phyloP scores from a whole-genome alignment of 306 rosid species.

The Vigna hirtella region DNA sequence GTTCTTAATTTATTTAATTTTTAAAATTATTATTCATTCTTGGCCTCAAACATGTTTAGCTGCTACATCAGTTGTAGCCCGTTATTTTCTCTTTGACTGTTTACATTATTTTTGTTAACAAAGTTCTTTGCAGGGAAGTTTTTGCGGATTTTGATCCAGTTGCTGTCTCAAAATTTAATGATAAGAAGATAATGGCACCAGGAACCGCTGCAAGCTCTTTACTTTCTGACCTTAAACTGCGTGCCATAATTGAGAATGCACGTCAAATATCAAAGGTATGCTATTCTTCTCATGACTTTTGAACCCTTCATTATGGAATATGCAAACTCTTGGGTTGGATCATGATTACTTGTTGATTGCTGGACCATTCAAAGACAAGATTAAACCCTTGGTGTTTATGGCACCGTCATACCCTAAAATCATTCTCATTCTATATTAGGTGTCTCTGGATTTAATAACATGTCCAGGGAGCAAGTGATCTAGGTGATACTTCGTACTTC shows the following conservation, averaged over 20 bases:
- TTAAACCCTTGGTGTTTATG: slow-evolving; percentile 28
- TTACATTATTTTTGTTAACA: slow-evolving; percentile 39
- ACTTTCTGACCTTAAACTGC: slow-evolving; percentile 72
- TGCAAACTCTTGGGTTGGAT: slow-evolving; percentile 26
- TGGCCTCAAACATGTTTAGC: slow-evolving; percentile 23
- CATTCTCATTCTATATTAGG: slow-evolving; percentile 32
- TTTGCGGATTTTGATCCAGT: slow-evolving; percentile 75
- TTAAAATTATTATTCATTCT: not conserved
- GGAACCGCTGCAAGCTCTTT: slow-evolving; percentile 70
- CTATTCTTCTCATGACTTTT: slow-evolving; percentile 44
- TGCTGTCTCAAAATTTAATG: slow-evolving; percentile 66
- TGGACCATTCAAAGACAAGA: slow-evolving; percentile 26
- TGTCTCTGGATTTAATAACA: slow-evolving; percentile 28
- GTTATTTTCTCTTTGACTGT: slow-evolving; percentile 14
- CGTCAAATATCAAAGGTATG: slow-evolving; percentile 72
- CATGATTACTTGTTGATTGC: slow-evolving; percentile 32
- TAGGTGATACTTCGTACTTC: slow-evolving; percentile 19
- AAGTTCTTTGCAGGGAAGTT: slow-evolving; percentile 72
- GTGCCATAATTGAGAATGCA: slow-evolving; percentile 71
- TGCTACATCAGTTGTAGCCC: slow-evolving; percentile 7
- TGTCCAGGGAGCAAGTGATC: slow-evolving; percentile 29
- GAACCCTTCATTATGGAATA: slow-evolving; percentile 23
- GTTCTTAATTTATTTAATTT: not conserved
- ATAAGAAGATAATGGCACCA: slow-evolving; percentile 65
- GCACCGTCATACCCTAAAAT: slow-evolving; percentile 1